A percentile compares a stretch with the other conserved stretches of the same genome.
Conservation (phyloP, 805 yeast genomes). For the Metschnikowia matae region DNA sequence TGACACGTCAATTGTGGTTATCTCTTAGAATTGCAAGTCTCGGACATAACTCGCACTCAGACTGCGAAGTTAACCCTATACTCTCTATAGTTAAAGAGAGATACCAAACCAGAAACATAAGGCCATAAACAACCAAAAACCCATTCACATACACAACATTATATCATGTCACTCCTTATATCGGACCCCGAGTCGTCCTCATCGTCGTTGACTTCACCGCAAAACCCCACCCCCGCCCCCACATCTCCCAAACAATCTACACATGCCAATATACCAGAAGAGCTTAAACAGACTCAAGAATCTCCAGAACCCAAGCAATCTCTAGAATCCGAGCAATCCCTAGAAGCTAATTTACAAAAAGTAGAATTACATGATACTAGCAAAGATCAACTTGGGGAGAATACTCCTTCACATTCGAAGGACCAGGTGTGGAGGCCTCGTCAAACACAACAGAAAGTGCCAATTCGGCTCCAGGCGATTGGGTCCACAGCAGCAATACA, state of each 20-base stretch:
- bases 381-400: background rate
- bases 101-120: too few species aligned
- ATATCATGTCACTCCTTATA: background rate
- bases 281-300: too few species aligned
- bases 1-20: too few species aligned
- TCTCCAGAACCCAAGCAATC: too few species aligned
- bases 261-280: background rate
- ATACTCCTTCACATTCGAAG: too few species aligned
- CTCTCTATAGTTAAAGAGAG: too few species aligned
- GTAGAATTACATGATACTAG: background rate
- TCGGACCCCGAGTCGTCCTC: background rate
- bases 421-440: background rate
- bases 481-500: conserved; percentile 51
- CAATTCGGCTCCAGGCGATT: conserved; percentile 55
- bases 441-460: conserved; percentile 27
- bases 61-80: too few species aligned
- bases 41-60: too few species aligned
- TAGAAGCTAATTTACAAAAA: too few species aligned
- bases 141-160: background rate
- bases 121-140: background rate
- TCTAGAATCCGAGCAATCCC: too few species aligned
- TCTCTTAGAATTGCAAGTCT: too few species aligned
- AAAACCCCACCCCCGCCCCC: background rate
- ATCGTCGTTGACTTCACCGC: background rate
- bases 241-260: background rate